Evolutionary conservation across 805 yeast species (phyloP).

Genomic region (Lipomyces yamanashiensis): DNA sequence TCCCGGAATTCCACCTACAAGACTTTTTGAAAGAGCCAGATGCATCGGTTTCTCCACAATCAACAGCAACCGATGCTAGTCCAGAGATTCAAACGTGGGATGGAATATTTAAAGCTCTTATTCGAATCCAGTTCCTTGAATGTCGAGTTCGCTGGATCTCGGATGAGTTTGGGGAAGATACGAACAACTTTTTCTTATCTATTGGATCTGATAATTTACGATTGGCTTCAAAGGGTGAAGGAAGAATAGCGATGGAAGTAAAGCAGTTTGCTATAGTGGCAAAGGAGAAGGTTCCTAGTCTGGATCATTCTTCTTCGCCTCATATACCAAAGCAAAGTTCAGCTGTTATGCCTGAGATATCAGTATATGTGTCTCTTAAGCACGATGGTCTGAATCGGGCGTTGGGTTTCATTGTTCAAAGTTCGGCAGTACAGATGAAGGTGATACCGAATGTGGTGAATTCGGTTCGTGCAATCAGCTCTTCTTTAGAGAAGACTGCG

Average conservation of each 20-base stretch:
- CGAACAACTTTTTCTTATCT: conserved; percentile 9
- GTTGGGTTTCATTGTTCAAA: conserved; percentile 18
- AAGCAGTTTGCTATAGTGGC: conserved; percentile 16
- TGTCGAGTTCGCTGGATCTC: conserved; percentile 26
- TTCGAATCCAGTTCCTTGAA: conserved; percentile 21
- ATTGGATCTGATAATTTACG: conserved; percentile 17
- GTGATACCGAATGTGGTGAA: conserved; percentile 25
- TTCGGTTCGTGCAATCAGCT: conserved; percentile 12
- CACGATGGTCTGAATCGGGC: conserved; percentile 16
- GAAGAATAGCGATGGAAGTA: conserved; percentile 19
- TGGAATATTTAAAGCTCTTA: conserved; percentile 17
- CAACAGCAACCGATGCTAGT: background rate
- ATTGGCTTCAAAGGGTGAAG: conserved; percentile 23
- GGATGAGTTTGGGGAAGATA: conserved; percentile 20
- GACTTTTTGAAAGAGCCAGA: conserved; percentile 9
- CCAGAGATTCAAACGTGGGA: conserved; percentile 16
- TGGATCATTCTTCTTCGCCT: background rate
- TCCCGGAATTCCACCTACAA: conserved; percentile 27
- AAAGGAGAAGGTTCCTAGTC: background rate
- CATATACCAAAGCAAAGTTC: conserved; percentile 13
- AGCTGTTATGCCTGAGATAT: conserved; percentile 24
- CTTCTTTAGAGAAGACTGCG: conserved; percentile 14
- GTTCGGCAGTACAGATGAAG: conserved; percentile 20
- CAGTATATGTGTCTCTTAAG: conserved; percentile 17
- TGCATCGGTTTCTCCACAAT: background rate